Percentiles rank a stretch among this genome's conserved stretches.
These are phyloP conservation scores for Eucalyptus lansdowneana DNA, from an alignment of 345 rosid species.

Conservation along the genomic window DNA sequence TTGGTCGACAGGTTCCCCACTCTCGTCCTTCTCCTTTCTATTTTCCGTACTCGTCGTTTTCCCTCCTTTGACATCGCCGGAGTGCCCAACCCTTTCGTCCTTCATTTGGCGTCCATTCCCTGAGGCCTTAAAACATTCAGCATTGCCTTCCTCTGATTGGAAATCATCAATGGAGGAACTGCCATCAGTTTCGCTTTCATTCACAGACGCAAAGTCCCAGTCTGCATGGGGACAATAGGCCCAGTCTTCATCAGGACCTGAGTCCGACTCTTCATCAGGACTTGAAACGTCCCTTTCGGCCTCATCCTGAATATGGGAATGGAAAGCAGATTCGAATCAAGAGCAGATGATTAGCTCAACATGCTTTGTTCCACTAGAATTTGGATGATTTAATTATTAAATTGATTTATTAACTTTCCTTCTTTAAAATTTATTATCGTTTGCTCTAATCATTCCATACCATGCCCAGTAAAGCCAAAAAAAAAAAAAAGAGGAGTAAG, in stretches of 20 bases:
- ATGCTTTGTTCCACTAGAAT: too few relatives aligned
- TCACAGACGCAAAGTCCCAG: too few relatives aligned
- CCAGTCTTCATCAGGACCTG: too few relatives aligned
- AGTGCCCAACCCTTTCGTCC: not conserved
- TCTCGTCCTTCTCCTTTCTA: not conserved
- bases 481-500: too few relatives aligned
- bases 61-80: not conserved
- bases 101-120: not conserved
- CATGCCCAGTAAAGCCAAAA: too few relatives aligned
- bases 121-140: not conserved
- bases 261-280: too few relatives aligned
- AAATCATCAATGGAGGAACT: not conserved
- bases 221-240: too few relatives aligned
- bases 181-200: not conserved
- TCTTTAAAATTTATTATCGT: too few relatives aligned
- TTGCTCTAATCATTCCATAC: too few relatives aligned
- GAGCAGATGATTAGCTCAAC: too few relatives aligned
- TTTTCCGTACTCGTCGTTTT: not conserved
- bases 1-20: not conserved
- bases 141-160: not conserved
- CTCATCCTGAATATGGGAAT: not conserved
- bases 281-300: not conserved
- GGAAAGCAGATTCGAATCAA: too few relatives aligned
- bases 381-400: too few relatives aligned
- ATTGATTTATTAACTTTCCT: fast-evolving